Percentiles rank a stretch among this genome's conserved stretches.
Conservation (phyloP, 169 alveolate species). For the Theileria equi region DNA sequence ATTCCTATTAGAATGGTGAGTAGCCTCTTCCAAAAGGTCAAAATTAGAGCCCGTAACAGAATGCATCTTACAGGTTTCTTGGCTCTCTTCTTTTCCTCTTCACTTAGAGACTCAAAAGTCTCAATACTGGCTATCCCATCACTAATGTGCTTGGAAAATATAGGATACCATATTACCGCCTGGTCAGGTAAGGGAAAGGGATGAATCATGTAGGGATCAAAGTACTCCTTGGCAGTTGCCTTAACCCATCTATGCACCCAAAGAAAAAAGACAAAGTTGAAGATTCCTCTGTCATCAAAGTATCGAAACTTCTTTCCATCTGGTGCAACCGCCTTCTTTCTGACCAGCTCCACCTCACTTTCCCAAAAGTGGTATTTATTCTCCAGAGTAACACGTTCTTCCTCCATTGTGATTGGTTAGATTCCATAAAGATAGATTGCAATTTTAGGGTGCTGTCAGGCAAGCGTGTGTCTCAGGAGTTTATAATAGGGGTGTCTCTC, state of each 20-base stretch:
- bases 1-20: slow-evolving; percentile 11
- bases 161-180: slow-evolving; percentile 51
- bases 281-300: slow-evolving; percentile 13
- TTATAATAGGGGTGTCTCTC: too few species aligned
- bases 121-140: slow-evolving; percentile 44
- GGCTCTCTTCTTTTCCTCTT: background rate
- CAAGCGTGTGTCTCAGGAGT: too few species aligned
- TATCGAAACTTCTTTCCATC: background rate
- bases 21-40: slow-evolving; percentile 34
- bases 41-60: slow-evolving; percentile 21
- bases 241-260: slow-evolving; percentile 43
- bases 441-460: too few species aligned
- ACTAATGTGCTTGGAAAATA: slow-evolving; percentile 51
- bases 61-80: background rate
- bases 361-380: slow-evolving; percentile 5
- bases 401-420: too few species aligned
- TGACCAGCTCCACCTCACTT: background rate
- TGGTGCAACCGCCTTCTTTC: background rate
- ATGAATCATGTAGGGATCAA: slow-evolving; percentile 19
- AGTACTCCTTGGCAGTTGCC: background rate
- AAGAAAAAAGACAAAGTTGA: slow-evolving; percentile 20
- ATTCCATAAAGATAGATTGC: too few species aligned
- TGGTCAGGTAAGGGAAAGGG: slow-evolving; percentile 42
- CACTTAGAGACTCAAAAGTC: background rate
- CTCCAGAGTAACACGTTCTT: too few species aligned